phyloP scores from a whole-genome alignment of 495 filamentous ascomycete genomes.

The Daldinia loculata region DNA sequence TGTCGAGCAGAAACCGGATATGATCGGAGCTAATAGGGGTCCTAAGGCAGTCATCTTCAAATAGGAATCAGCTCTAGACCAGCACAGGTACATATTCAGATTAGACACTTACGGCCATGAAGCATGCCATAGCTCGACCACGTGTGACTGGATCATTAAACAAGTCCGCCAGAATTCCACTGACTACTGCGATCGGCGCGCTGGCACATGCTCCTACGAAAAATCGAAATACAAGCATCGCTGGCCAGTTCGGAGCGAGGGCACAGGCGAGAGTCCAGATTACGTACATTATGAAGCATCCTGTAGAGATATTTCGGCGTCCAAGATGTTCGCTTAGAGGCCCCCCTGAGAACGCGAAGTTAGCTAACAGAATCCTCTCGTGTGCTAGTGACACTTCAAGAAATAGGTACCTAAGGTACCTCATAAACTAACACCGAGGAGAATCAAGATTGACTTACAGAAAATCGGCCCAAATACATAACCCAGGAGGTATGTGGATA shows the following conservation, averaged over 20 bases:
- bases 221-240: slow-evolving; percentile 73
- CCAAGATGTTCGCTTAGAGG: slow-evolving; percentile 77
- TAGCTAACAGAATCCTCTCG: slow-evolving; percentile 18
- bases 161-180: slow-evolving; percentile 79
- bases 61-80: slow-evolving; percentile 15
- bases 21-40: slow-evolving; percentile 71
- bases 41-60: slow-evolving; percentile 69
- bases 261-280: slow-evolving; percentile 75
- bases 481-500: slow-evolving; percentile 77
- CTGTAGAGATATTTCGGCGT: slow-evolving; percentile 67
- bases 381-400: not conserved
- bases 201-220: slow-evolving; percentile 71
- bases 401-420: not conserved
- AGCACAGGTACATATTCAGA: not conserved
- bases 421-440: not conserved
- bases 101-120: slow-evolving; percentile 66
- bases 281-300: slow-evolving; percentile 69
- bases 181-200: slow-evolving; percentile 73
- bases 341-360: slow-evolving; percentile 52
- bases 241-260: slow-evolving; percentile 71
- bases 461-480: slow-evolving; percentile 64
- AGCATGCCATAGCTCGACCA: slow-evolving; percentile 75
- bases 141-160: slow-evolving; percentile 63
- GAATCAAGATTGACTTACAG: slow-evolving; percentile 26
- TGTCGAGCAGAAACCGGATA: slow-evolving; percentile 69